phyloP scores from a whole-genome alignment of 768 basidiomycete species.

The Rubroboletus pulcherrimus region DNA sequence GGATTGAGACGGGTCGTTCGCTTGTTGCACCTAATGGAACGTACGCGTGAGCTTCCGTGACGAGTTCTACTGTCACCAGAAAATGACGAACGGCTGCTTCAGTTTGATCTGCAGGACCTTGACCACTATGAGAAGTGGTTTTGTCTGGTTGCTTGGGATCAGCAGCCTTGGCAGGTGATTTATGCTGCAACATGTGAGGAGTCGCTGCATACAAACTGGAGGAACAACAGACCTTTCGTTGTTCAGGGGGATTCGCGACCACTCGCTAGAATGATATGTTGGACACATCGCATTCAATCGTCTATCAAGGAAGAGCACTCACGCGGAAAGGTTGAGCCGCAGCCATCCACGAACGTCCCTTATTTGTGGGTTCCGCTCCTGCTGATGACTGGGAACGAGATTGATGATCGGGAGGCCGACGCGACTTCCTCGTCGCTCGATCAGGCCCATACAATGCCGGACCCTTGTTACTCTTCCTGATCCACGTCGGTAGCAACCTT shows the following conservation, averaged over 20 bases:
- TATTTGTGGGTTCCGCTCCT: background rate
- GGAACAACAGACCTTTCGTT: background rate
- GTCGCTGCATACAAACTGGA: background rate
- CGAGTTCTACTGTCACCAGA: no score
- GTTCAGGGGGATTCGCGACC: background rate
- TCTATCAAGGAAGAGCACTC: background rate
- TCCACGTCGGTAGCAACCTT: background rate
- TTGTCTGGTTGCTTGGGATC: background rate
- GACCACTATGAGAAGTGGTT: background rate
- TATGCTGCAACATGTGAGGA: background rate
- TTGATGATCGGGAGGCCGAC: background rate
- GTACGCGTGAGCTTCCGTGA: background rate
- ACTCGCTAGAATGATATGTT: background rate
- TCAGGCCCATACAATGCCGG: background rate
- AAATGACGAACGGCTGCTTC: background rate
- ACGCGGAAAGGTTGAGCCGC: background rate
- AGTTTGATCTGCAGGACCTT: background rate
- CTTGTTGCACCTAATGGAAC: background rate
- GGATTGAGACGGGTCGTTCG: background rate
- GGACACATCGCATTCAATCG: background rate
- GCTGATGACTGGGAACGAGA: background rate
- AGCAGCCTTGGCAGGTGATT: background rate
- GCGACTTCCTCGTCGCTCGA: background rate
- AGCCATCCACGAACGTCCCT: background rate
- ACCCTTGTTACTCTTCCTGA: background rate